A percentile compares a stretch with the other conserved stretches of the same genome.
Evolutionary conservation across 441 rosid genomes (phyloP).

Genomic region (Breynia disticha): DNA sequence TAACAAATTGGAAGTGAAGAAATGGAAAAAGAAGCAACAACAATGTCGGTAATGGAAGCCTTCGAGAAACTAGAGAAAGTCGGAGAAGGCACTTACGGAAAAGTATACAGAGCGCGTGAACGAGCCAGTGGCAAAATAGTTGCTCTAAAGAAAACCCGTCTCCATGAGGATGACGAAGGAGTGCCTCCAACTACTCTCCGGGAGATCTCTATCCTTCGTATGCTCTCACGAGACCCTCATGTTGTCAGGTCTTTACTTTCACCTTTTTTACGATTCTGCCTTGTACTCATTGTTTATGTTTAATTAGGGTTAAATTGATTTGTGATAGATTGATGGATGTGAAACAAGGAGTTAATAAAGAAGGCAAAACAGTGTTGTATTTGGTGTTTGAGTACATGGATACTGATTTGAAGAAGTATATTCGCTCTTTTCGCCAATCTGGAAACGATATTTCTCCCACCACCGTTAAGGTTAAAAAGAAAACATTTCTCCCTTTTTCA

Average conservation of each 20-base stretch:
- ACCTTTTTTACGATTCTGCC: too few species aligned
- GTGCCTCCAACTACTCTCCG: slow-evolving; percentile 99
- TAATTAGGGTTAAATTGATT: neutral
- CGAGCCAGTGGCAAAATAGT: slow-evolving; percentile 86
- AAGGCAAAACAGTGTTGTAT: slow-evolving; percentile 87
- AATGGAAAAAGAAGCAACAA: slow-evolving; percentile 2
- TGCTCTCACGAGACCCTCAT: slow-evolving; percentile 96
- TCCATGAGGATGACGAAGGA: slow-evolving; percentile 98
- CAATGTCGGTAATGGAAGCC: slow-evolving; percentile 66
- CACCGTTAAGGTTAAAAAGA: slow-evolving; percentile 68
- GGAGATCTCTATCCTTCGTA: slow-evolving; percentile 94
- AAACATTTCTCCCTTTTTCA: too few species aligned
- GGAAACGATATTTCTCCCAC: slow-evolving; percentile 43
- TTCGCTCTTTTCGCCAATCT: slow-evolving; percentile 60
- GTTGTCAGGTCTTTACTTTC: slow-evolving; percentile 49
- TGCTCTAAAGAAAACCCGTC: slow-evolving; percentile 95
- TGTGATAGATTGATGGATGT: slow-evolving; percentile 67
- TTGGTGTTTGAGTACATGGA: slow-evolving; percentile 96
- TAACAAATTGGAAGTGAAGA: neutral
- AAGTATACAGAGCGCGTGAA: slow-evolving; percentile 91
- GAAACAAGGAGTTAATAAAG: slow-evolving; percentile 78
- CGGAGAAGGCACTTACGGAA: slow-evolving; percentile 96
- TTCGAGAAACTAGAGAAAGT: slow-evolving; percentile 98
- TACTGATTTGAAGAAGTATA: slow-evolving; percentile 84
- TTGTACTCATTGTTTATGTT: neutral